phyloP scores from a whole-genome alignment of 495 filamentous ascomycete species.

The Tricharina praecox region DNA sequence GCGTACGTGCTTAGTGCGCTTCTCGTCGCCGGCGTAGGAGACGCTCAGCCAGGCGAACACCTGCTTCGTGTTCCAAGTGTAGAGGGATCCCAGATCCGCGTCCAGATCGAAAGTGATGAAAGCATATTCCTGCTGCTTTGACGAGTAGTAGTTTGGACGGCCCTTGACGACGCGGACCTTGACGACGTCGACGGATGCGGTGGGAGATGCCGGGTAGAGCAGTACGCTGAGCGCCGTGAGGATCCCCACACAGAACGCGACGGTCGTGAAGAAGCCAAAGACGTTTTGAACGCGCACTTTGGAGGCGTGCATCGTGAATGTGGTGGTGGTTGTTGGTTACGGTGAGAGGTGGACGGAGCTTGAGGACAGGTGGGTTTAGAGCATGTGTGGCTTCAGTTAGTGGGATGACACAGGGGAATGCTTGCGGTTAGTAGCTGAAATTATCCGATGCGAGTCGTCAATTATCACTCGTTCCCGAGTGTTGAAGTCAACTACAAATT shows the following conservation, averaged over 20 bases:
- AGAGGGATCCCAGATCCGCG: constrained; percentile 71
- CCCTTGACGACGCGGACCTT: constrained; percentile 73
- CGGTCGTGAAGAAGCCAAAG: constrained; percentile 95
- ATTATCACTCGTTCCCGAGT: too few relatives aligned
- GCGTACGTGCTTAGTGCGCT: constrained; percentile 25
- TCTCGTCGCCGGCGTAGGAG: constrained; percentile 36
- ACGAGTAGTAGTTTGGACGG: constrained; percentile 81
- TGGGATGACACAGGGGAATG: too few relatives aligned
- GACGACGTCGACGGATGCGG: constrained; percentile 45
- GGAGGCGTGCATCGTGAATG: constrained; percentile 62
- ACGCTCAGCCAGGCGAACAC: constrained; percentile 89
- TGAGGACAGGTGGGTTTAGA: too few relatives aligned
- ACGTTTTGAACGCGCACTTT: constrained; percentile 73
- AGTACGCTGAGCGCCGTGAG: constrained; percentile 65
- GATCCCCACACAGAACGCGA: constrained; percentile 62
- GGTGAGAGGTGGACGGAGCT: too few relatives aligned
- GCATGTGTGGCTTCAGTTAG: too few relatives aligned
- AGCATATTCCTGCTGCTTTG: constrained; percentile 85
- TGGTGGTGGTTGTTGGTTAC: background rate
- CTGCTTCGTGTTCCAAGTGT: constrained; percentile 99
- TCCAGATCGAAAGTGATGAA: constrained; percentile 85
- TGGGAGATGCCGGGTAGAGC: constrained; percentile 49
- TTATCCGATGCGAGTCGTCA: too few relatives aligned
- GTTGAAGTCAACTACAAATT: too few relatives aligned
- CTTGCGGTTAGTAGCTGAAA: too few relatives aligned